Base-by-base conservation (phyloP, 768 basidiomycete genomes). In the Erythrobasidium yunnanense region DNA sequence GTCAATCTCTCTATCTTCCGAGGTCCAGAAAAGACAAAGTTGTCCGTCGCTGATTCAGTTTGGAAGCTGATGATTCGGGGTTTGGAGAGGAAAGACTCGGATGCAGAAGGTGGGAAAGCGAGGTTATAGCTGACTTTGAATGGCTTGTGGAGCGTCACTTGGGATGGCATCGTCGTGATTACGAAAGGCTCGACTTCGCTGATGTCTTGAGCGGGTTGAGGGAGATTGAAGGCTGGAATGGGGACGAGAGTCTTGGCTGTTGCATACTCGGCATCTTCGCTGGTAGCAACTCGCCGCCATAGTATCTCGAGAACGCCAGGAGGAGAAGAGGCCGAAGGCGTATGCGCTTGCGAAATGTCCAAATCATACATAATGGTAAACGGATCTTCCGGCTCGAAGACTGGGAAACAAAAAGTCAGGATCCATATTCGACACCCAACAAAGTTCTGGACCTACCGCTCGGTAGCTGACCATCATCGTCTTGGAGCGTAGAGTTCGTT, bases 11-110 rank as follows among this genome's bases (percentile, higher is more conserved):
- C 81, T 2, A 83, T 83, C 53, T 78, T 81, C 51, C 87, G 79
- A 34, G 87, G 74, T 0, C 92, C 91, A 1, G 87, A 82, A 46
- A 90, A 82, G 17, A 91, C 83, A 75, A 95, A 93, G n/a, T 81
- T 79, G 45, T 88, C 87, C 13, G 81, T 76, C 0, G 83, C 60
- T 4, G 60, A 80, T 58, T 93, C 90, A 29, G 91, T 79, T 33
- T 85, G 82, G 7, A 90, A 80, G 11, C 82, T 78, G 33, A 92
- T 75, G 69, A 84, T 82, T 34, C 84, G 81, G 6, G 78, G 78
- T 2, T 81, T 79, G 13, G 5, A 50, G n/a, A 3, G 47, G 47
- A 29, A 3, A 13, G 8, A 51, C 47, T 29, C 66, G 71, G 85
- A 25, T 20, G 34, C 56, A 58, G 7, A 42, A 81, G 62, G 81